Conservation (phyloP, 192 early-diverging fungal genomes). For the Pilaira anomala region DNA sequence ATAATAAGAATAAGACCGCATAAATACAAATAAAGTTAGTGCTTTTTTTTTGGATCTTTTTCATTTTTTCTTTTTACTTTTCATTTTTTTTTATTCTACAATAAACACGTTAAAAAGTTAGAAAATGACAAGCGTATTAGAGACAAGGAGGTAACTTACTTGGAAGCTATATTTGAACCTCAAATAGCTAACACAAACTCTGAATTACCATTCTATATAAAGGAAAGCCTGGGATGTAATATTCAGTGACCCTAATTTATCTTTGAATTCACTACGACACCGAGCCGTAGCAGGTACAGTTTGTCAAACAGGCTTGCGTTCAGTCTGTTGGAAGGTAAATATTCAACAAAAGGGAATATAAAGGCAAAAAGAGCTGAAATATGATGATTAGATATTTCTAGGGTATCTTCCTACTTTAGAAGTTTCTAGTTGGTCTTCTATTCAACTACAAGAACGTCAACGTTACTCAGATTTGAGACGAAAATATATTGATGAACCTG, state of each 20-base stretch:
- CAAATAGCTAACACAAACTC: no score
- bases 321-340: constrained; percentile 61
- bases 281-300: constrained; percentile 45
- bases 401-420: constrained; percentile 50
- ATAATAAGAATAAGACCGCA: background rate
- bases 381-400: constrained; percentile 43
- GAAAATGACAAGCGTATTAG: background rate
- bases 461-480: constrained; percentile 63
- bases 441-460: constrained; percentile 61
- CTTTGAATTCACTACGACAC: constrained; percentile 40
- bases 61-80: background rate
- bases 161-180: no score
- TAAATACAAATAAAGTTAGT: no score
- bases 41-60: background rate
- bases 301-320: constrained; percentile 49
- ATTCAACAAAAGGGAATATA: background rate
- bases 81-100: background rate
- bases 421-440: constrained; percentile 53
- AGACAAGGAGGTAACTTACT: background rate
- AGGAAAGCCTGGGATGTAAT: constrained; percentile 47
- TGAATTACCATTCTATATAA: background rate
- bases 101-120: background rate
- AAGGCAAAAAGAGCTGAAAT: background rate
- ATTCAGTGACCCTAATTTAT: constrained; percentile 49
- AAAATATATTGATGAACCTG: constrained; percentile 66